Base-by-base conservation (phyloP, 2,329 filamentous ascomycete genomes). In the Alternaria longipes region DNA sequence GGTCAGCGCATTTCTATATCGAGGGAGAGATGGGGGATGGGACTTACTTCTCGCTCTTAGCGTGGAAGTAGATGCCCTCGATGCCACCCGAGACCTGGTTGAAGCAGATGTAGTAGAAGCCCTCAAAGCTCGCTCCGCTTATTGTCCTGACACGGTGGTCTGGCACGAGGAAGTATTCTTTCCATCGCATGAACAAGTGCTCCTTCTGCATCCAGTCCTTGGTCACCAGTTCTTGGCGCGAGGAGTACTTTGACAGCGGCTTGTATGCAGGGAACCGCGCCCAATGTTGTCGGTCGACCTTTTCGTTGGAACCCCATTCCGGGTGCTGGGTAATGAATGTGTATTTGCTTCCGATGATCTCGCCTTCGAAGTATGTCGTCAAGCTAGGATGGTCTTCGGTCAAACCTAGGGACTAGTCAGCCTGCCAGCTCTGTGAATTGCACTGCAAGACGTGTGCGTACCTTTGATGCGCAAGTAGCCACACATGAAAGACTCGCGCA, bases 91-190 rank as follows among this genome's bases (percentile, higher is more conserved):
- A 87, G 50, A 93, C 83, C 80, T 98, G 94, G 79, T 98, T 97
- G 83, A 98, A 98, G 82, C 94, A 97, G 68, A 99, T 98, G 75
- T 99, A 99, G 78, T 98, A 99, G 78, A 99, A 99, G 0, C 95
- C 95, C 76, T 99, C 95, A 62, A 98, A 99, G 74, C 94, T 98
- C 8, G 95, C 95, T 18, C 95, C 95, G 34, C 89, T 91, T 63
- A 99, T 97, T 11, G 92, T 96, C 63, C 90, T 87, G 20, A 98
- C 93, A 16, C 92, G 88, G 78, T 99, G 95, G 74, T 99, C 94
- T 1, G 95, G 95, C 0, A 99, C 95, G 0, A 99, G 84, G 73
- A 99, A 99, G 73, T 97, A 93, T 76, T 99, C 95, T 80, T 99
- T 99, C 95, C 95, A 99, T 62, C 95, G 89, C 95, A 99, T 99